Evolutionary conservation across 495 filamentous ascomycete species (phyloP).

Genomic region (Trichoderma erinaceum): DNA sequence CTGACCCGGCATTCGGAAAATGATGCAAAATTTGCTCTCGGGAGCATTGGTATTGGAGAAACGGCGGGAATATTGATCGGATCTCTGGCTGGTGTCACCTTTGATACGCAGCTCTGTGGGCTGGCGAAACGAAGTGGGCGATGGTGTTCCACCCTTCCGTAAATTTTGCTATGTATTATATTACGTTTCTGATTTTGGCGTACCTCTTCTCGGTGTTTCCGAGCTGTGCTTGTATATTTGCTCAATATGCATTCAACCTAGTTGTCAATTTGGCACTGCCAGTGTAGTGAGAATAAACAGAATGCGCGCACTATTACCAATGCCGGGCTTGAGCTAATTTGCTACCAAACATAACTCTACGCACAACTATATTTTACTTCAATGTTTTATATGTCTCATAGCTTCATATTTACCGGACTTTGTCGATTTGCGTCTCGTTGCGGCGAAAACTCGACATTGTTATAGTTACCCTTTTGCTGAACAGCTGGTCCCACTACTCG

Average conservation of each 20-base stretch:
- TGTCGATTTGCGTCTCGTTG: background rate
- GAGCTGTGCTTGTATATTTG: too few species aligned
- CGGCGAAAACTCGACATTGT: background rate
- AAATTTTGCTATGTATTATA: background rate
- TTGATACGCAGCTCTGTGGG: conserved; percentile 3
- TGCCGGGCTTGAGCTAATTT: too few species aligned
- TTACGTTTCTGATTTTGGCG: too few species aligned
- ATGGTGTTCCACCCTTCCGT: background rate
- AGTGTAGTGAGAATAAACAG: too few species aligned
- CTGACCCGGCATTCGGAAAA: background rate
- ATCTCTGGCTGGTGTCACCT: background rate
- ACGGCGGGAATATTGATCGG: background rate
- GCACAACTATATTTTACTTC: too few species aligned
- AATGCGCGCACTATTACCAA: too few species aligned
- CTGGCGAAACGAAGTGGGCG: background rate
- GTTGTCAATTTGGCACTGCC: too few species aligned
- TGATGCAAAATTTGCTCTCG: background rate
- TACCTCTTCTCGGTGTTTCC: too few species aligned
- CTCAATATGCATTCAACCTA: too few species aligned
- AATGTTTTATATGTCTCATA: too few species aligned
- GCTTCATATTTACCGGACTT: too few species aligned
- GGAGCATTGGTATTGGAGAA: background rate
- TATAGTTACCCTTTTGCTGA: background rate
- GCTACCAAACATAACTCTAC: too few species aligned
- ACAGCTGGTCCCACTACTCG: background rate